Evolutionary conservation across 345 rosid species (phyloP).

Genomic region (Atalantia buxifolia): DNA sequence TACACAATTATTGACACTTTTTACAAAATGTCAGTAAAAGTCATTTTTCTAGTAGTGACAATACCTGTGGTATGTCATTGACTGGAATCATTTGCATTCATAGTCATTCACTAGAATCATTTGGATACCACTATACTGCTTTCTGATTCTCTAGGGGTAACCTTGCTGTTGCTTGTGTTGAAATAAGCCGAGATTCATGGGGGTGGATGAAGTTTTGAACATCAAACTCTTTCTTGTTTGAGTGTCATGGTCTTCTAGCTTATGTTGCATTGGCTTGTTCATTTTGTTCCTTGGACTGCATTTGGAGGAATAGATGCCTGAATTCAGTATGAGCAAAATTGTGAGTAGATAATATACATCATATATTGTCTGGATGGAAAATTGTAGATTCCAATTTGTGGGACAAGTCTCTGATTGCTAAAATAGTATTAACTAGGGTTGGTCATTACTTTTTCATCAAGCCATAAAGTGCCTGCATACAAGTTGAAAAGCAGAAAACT

Average conservation of each 20-base stretch:
- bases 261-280: background rate
- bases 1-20: too few species aligned
- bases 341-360: background rate
- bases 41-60: too few species aligned
- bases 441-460: background rate
- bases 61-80: too few species aligned
- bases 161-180: background rate
- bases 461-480: background rate
- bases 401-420: background rate
- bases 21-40: too few species aligned
- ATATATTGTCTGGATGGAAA: background rate
- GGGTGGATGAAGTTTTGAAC: background rate
- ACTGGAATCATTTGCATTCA: too few species aligned
- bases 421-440: background rate
- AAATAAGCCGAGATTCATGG: background rate
- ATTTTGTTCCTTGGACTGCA: background rate
- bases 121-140: too few species aligned
- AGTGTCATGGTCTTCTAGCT: background rate
- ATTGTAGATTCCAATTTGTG: background rate
- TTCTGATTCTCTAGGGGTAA: too few species aligned
- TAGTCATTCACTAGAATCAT: too few species aligned
- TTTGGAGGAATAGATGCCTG: background rate
- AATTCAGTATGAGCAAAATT: background rate
- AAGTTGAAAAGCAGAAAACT: background rate
- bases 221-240: background rate